phyloP scores from a whole-genome alignment of 306 rosid species.

The Glycyrrhiza uralensis region DNA sequence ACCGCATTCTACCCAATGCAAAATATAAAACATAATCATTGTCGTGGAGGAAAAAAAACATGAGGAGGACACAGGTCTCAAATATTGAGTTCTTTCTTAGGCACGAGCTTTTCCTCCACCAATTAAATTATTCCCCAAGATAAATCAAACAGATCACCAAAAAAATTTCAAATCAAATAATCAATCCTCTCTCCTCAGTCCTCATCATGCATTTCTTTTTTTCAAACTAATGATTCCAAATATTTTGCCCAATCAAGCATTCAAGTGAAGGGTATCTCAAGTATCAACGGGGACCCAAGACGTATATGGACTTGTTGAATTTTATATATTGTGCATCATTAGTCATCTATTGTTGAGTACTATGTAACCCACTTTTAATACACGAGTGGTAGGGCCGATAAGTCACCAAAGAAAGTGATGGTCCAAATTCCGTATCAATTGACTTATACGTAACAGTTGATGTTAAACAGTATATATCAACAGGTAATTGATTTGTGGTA shows the following conservation, averaged over 20 bases:
- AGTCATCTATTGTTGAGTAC: background rate
- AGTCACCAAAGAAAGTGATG: constrained; percentile 14
- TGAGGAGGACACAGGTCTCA: background rate
- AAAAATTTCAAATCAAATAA: too few species aligned
- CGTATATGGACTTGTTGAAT: background rate
- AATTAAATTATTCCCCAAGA: background rate
- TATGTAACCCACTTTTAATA: background rate
- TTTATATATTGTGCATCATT: background rate
- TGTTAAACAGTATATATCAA: background rate
- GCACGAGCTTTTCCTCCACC: background rate
- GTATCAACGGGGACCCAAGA: background rate
- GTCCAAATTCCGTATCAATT: background rate
- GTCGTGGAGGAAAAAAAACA: too few species aligned
- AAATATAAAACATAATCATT: too few species aligned
- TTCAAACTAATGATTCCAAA: background rate
- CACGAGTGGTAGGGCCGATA: background rate
- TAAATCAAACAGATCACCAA: too few species aligned
- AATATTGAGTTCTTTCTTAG: background rate
- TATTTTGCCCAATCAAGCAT: background rate
- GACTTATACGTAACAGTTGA: background rate
- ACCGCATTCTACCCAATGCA: too few species aligned
- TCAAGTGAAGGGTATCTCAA: background rate
- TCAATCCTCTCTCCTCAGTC: background rate
- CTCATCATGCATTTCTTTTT: background rate
- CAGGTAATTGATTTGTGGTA: background rate